Percentiles rank a stretch among this genome's conserved stretches.
Evolutionary conservation across 768 basidiomycete species (phyloP).

Genomic region (Russula lepida): DNA sequence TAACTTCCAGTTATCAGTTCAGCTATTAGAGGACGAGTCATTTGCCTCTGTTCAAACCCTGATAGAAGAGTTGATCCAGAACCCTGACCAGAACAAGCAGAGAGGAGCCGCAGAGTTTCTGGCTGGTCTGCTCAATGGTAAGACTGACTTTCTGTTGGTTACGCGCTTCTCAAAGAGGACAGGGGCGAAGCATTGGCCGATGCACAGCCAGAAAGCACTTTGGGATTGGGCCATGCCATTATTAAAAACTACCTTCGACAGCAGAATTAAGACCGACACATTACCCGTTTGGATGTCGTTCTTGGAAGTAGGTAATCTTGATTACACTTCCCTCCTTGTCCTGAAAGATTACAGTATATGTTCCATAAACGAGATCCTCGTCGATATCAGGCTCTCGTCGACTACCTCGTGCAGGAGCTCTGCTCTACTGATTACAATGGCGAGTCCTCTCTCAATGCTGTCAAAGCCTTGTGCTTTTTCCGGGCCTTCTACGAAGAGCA

Average conservation of each 20-base stretch:
- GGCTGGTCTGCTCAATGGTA: slow-evolving; percentile 62
- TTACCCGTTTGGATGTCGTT: slow-evolving; percentile 72
- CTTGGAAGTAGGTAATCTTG: slow-evolving; percentile 44
- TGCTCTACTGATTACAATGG: slow-evolving; percentile 64
- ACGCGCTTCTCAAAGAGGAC: slow-evolving; percentile 2
- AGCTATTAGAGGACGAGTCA: slow-evolving; percentile 69
- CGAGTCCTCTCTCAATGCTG: slow-evolving; percentile 75
- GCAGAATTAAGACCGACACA: slow-evolving; percentile 76
- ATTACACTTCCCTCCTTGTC: background rate
- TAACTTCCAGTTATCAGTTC: slow-evolving; percentile 41
- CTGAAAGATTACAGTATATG: slow-evolving; percentile 44
- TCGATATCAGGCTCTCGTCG: slow-evolving; percentile 68
- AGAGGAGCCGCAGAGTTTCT: slow-evolving; percentile 80
- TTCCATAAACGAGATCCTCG: slow-evolving; percentile 79
- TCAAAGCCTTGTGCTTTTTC: slow-evolving; percentile 61
- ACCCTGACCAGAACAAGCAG: slow-evolving; percentile 80
- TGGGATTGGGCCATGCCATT: slow-evolving; percentile 78
- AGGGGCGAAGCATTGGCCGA: slow-evolving; percentile 87
- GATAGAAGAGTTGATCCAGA: slow-evolving; percentile 51
- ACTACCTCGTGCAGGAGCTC: slow-evolving; percentile 60
- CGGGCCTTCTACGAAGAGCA: slow-evolving; percentile 65
- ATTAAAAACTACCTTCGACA: slow-evolving; percentile 55
- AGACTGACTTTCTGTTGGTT: background rate
- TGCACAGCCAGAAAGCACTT: slow-evolving; percentile 52
- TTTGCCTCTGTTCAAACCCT: slow-evolving; percentile 53